A percentile compares a stretch with the other conserved stretches of the same genome.
Evolutionary conservation across 176 grass and related monocot species (phyloP).

Genomic region (Phyllostachys edulis): DNA sequence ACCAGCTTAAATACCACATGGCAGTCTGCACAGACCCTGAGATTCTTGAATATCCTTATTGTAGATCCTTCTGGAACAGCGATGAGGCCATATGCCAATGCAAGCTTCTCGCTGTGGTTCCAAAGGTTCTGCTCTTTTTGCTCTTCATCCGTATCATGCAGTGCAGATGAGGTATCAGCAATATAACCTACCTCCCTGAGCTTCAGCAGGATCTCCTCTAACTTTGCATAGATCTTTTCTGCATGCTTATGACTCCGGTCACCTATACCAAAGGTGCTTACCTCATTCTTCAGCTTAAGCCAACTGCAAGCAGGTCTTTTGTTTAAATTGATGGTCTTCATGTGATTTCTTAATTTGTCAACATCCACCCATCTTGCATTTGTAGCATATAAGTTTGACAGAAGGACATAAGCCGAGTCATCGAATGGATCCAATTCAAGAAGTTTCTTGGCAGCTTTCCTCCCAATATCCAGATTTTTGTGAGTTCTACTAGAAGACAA

Average conservation of each 20-base stretch:
- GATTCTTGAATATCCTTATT: slow-evolving; percentile 85
- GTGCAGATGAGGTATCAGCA: slow-evolving; percentile 63
- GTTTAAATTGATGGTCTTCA: slow-evolving; percentile 87
- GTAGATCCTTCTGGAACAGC: slow-evolving; percentile 46
- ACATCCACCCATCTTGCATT: slow-evolving; percentile 73
- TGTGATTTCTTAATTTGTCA: slow-evolving; percentile 72
- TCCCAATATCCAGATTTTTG: slow-evolving; percentile 73
- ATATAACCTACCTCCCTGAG: slow-evolving; percentile 63
- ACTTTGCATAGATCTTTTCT: slow-evolving; percentile 61
- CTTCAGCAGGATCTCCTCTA: slow-evolving; percentile 63
- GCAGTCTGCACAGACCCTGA: slow-evolving; percentile 80
- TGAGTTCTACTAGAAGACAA: slow-evolving; percentile 76
- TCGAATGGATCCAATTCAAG: slow-evolving; percentile 82
- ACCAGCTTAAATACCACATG: slow-evolving; percentile 90
- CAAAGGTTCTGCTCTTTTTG: slow-evolving; percentile 87
- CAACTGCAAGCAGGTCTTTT: slow-evolving; percentile 87
- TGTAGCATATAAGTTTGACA: slow-evolving; percentile 80
- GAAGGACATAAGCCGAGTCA: slow-evolving; percentile 87
- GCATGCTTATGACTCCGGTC: slow-evolving; percentile 53
- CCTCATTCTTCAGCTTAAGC: slow-evolving; percentile 83
- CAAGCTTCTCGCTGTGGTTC: slow-evolving; percentile 87
- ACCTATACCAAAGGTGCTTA: slow-evolving; percentile 73
- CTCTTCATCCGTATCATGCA: slow-evolving; percentile 90
- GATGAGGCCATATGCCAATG: slow-evolving; percentile 66
- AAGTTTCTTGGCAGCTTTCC: slow-evolving; percentile 62